Evolutionary conservation across 1,284 basidiomycete species (phyloP).

Genomic region (Pisolithus thermaeus): DNA sequence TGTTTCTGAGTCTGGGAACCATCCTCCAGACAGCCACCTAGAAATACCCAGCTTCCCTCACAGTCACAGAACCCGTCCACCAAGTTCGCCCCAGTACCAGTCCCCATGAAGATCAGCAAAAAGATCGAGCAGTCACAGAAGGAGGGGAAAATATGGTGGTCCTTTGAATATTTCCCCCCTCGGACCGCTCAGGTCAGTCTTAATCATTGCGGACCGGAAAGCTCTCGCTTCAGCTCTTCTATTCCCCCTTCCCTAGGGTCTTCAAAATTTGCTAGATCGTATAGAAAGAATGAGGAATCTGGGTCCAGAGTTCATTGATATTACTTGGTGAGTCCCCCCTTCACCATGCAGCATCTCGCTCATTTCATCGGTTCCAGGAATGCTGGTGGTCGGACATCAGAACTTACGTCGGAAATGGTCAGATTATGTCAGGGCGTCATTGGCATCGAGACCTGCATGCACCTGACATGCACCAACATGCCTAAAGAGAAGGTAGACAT

Average conservation of each 20-base stretch:
- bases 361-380: conserved; percentile 53
- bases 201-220: neutral
- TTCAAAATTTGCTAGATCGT: conserved; percentile 93
- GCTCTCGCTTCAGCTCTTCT: neutral
- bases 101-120: conserved; percentile 82
- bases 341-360: neutral
- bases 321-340: conserved; percentile 72
- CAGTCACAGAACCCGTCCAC: conserved; percentile 1
- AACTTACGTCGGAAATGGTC: conserved; percentile 91
- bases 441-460: conserved; percentile 96
- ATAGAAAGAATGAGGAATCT: conserved; percentile 96
- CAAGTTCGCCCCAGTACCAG: conserved; percentile 13
- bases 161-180: conserved; percentile 96
- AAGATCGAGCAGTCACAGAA: conserved; percentile 81
- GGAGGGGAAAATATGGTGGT: conserved; percentile 88
- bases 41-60: conserved; percentile 21
- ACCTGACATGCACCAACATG: conserved; percentile 98
- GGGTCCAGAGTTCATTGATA: conserved; percentile 97
- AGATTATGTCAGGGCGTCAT: conserved; percentile 91
- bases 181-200: conserved; percentile 81
- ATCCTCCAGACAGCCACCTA: conserved; percentile 6
- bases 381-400: conserved; percentile 91
- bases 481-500: conserved; percentile 90
- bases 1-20: neutral
- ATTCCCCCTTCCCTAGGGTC: conserved; percentile 49